Base-by-base conservation (phyloP, 2,329 filamentous ascomycete genomes). In the Cladosporium austrohemisphaericum region DNA sequence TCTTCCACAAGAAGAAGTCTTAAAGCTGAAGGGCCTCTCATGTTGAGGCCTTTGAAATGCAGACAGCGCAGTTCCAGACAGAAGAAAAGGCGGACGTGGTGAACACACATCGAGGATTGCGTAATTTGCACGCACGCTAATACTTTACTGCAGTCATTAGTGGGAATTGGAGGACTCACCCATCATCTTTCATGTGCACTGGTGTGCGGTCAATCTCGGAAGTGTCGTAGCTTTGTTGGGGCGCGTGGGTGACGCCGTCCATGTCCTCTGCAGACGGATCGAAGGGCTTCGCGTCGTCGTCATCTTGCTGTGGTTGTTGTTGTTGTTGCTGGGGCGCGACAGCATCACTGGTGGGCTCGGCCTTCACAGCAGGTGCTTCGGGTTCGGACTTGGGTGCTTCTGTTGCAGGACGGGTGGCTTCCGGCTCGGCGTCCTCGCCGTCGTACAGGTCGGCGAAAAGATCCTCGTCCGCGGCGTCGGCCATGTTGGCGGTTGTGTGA, bases 361-460 rank as follows among this genome's bases (percentile, higher is more conserved):
- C 52, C 40, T 23, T 13, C 8, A 51, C 38, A 3, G 55, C 55
- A 19, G 56, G 56, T 38, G 36, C 46, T 20, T 45, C 41, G 11
- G 49, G 26, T 18, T 51, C 49, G 33, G 41, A 19, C 41, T 51
- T 51, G 33, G 41, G 25, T 23, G 32, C 31, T 32, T 37, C 31
- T 18, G 41, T 23, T 31, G 25, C 33, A 13, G 55, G 51, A 44
- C 51, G 23, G 13, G 55, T 45, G 13, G 49, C 41, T 14, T 52
- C 45, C 31, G 56, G 73, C 41, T 84, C 81, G 57, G 86, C 82
- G 54, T 83, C 84, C 56, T 87, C 82, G 63, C 86, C 62, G 46
- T 66, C 62, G 57, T 66, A 95, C 90, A 95, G 81, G 73, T 95
- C 91, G 62, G 90, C 90, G 71, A 95, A 95, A 71, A 95, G 86